These are phyloP conservation scores for Pulveroboletus frians DNA, from an alignment of 768 basidiomycete genomes.

Conservation along the genomic window DNA sequence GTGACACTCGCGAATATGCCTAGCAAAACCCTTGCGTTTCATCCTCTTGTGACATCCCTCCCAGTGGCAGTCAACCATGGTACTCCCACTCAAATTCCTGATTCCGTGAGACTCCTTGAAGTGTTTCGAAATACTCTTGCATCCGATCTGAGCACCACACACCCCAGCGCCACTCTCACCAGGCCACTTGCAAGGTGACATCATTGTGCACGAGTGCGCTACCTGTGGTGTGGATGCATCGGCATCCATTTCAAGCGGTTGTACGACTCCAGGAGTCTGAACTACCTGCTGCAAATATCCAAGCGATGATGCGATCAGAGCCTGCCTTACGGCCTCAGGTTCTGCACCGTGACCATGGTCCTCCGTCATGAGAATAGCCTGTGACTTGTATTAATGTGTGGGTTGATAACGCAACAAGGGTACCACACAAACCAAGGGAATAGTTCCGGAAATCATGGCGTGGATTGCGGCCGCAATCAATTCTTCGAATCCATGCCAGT, in stretches of 20 bases:
- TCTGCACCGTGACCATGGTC: neutral
- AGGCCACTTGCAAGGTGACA: neutral
- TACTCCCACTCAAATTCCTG: no score
- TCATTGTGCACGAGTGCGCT: neutral
- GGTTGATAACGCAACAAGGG: neutral
- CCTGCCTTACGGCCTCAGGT: neutral
- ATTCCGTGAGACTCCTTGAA: neutral
- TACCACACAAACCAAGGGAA: neutral
- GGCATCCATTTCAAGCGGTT: neutral
- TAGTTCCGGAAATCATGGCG: neutral
- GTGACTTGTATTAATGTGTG: neutral
- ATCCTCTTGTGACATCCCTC: neutral
- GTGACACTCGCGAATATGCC: neutral
- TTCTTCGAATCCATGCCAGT: neutral
- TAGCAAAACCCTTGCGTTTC: neutral
- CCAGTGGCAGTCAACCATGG: neutral
- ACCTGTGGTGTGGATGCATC: neutral
- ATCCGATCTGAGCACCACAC: neutral
- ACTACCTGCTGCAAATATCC: neutral
- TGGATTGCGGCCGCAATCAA: no score
- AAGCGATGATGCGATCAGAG: neutral
- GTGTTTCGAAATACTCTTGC: neutral
- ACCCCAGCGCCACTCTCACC: no score
- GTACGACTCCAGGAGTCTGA: no score
- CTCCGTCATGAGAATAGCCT: neutral